phyloP scores from a whole-genome alignment of 129 eudicot species.

The Sambucus nigra region DNA sequence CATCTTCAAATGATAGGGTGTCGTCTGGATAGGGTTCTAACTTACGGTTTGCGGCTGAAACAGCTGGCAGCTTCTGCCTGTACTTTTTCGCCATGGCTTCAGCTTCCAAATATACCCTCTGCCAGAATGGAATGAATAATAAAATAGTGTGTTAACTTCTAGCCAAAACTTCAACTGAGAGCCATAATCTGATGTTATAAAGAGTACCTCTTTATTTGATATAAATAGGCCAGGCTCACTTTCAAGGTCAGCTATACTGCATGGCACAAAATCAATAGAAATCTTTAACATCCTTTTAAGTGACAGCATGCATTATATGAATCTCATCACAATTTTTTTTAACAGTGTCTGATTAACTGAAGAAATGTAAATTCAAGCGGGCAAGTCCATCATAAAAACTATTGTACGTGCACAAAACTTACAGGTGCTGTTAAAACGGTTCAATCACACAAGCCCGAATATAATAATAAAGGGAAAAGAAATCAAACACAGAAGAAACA shows the following conservation, averaged over 20 bases:
- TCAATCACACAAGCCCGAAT: no score
- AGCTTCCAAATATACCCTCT: conserved; percentile 86
- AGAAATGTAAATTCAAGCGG: no score
- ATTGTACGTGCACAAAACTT: no score
- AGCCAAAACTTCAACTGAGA: neutral
- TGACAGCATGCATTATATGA: conserved; percentile 1
- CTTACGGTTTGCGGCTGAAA: conserved; percentile 33
- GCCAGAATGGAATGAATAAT: conserved; percentile 7
- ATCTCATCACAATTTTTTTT: no score
- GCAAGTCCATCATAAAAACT: no score
- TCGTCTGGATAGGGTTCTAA: conserved; percentile 31
- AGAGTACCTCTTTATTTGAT: conserved; percentile 65
- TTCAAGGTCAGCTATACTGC: conserved; percentile 82
- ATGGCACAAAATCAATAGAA: conserved; percentile 12
- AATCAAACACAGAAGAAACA: no score
- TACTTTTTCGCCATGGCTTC: conserved; percentile 83
- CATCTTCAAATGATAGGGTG: conserved; percentile 47
- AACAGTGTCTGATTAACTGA: no score
- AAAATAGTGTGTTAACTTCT: neutral
- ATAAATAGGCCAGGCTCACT: conserved; percentile 85
- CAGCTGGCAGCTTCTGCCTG: conserved; percentile 39
- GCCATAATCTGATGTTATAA: neutral
- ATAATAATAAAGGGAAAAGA: no score
- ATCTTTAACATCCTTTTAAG: neutral
- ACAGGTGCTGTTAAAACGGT: no score